These are phyloP conservation scores for Salinomyces thailandicus DNA, from an alignment of 2,329 filamentous ascomycete species.

Conservation along the genomic window DNA sequence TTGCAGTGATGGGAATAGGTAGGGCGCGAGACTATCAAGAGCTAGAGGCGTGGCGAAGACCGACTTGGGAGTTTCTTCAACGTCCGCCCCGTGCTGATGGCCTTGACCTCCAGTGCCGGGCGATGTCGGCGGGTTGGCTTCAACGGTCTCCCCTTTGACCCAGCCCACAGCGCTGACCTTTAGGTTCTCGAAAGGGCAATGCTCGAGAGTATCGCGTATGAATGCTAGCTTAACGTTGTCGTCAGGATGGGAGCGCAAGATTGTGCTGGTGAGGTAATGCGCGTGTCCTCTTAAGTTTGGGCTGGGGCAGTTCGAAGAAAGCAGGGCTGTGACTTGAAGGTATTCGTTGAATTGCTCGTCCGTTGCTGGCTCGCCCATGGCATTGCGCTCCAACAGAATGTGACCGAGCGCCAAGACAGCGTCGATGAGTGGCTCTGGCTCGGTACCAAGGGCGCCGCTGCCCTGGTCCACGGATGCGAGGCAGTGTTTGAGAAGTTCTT, in stretches of 20 bases:
- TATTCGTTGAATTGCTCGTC: constrained; percentile 45
- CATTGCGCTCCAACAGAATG: constrained; percentile 37
- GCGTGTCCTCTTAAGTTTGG: constrained; percentile 39
- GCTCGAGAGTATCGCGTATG: constrained; percentile 45
- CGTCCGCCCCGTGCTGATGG: constrained; percentile 9
- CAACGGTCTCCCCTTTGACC: constrained; percentile 50
- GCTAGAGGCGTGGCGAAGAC: constrained; percentile 41
- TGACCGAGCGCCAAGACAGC: constrained; percentile 43
- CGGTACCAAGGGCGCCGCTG: constrained; percentile 31
- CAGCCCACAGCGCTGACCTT: constrained; percentile 49
- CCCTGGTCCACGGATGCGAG: constrained; percentile 29
- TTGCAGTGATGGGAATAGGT: constrained; percentile 42
- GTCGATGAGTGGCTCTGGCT: constrained; percentile 45
- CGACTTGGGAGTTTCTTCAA: constrained; percentile 14
- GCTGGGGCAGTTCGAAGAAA: constrained; percentile 40
- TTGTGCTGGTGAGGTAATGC: constrained; percentile 39
- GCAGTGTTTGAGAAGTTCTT: constrained; percentile 42
- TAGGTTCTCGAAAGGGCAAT: constrained; percentile 44
- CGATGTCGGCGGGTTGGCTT: constrained; percentile 29
- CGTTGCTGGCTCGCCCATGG: constrained; percentile 35
- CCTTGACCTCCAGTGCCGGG: constrained; percentile 8
- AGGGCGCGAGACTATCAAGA: constrained; percentile 39
- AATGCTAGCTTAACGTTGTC: constrained; percentile 42
- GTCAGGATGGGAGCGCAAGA: constrained; percentile 45
- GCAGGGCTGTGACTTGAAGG: constrained; percentile 38